A percentile compares a stretch with the other conserved stretches of the same genome.
Conservation (phyloP, 2,329 filamentous ascomycete genomes). For the Clarireedia hainanense region DNA sequence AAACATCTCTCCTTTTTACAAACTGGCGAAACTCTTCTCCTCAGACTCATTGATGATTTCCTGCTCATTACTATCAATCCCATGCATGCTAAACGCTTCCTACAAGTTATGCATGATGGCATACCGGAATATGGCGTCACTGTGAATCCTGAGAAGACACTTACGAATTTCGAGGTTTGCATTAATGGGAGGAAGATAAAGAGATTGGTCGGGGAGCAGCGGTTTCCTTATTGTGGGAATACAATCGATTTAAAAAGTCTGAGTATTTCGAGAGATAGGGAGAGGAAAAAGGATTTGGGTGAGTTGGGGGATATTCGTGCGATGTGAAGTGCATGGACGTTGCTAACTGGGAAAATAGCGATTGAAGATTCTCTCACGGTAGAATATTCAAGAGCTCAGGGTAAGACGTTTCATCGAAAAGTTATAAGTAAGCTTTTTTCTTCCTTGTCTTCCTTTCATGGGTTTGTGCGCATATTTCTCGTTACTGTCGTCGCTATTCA, state of each 20-base stretch:
- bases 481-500: too few species aligned
- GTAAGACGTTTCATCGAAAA: constrained; percentile 73
- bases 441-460: background rate
- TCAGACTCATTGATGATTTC: constrained; percentile 89
- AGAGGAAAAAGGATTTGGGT: constrained; percentile 44
- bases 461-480: background rate
- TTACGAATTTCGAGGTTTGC: constrained; percentile 70
- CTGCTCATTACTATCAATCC: constrained; percentile 71
- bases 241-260: constrained; percentile 68
- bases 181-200: constrained; percentile 47
- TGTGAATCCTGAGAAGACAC: constrained; percentile 70
- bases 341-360: constrained; percentile 27
- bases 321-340: background rate
- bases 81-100: constrained; percentile 61
- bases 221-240: constrained; percentile 90
- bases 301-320: constrained; percentile 25
- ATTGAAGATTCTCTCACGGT: constrained; percentile 71
- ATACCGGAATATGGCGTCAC: constrained; percentile 71
- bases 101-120: constrained; percentile 72
- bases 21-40: constrained; percentile 52
- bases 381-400: constrained; percentile 63
- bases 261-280: constrained; percentile 63
- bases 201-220: constrained; percentile 33
- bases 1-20: constrained; percentile 60
- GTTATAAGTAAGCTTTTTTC: constrained; percentile 49